These are phyloP conservation scores for Coemansia sp. DNA, from an alignment of 192 early-diverging fungal genomes.

Conservation along the genomic window DNA sequence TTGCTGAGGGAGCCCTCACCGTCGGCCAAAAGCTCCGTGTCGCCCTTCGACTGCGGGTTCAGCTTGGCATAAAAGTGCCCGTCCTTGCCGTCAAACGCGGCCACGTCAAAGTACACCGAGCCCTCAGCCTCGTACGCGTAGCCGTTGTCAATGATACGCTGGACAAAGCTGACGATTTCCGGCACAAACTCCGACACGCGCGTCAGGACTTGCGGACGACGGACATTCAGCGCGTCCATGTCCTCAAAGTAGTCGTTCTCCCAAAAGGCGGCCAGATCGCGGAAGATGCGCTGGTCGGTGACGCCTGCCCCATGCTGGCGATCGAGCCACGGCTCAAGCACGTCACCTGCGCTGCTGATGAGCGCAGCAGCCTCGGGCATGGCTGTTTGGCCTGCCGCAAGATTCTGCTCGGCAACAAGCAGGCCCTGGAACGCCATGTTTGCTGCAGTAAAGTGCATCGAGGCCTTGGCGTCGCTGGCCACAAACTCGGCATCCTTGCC, in stretches of 20 bases:
- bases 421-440: constrained; percentile 25
- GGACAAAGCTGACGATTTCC: constrained; percentile 84
- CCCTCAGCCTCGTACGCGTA: constrained; percentile 78
- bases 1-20: constrained; percentile 83
- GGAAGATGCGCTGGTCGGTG: constrained; percentile 87
- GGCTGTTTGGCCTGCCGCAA: constrained; percentile 18
- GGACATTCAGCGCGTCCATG: constrained; percentile 86
- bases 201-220: constrained; percentile 79
- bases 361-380: constrained; percentile 43
- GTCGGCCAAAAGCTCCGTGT: constrained; percentile 68
- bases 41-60: constrained; percentile 81
- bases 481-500: constrained; percentile 34
- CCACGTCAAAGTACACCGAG: constrained; percentile 94
- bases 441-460: constrained; percentile 65
- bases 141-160: constrained; percentile 91
- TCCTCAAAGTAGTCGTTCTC: constrained; percentile 89
- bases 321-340: constrained; percentile 43
- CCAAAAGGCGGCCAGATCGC: constrained; percentile 88
- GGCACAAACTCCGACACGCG: constrained; percentile 96
- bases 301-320: constrained; percentile 53
- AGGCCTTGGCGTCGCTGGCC: constrained; percentile 61
- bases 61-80: constrained; percentile 93
- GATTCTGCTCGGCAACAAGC: constrained; percentile 3
- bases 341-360: constrained; percentile 19
- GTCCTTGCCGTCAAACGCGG: constrained; percentile 68